phyloP scores from a whole-genome alignment of 176 grass and related monocot species.

The Oryza meyeriana region DNA sequence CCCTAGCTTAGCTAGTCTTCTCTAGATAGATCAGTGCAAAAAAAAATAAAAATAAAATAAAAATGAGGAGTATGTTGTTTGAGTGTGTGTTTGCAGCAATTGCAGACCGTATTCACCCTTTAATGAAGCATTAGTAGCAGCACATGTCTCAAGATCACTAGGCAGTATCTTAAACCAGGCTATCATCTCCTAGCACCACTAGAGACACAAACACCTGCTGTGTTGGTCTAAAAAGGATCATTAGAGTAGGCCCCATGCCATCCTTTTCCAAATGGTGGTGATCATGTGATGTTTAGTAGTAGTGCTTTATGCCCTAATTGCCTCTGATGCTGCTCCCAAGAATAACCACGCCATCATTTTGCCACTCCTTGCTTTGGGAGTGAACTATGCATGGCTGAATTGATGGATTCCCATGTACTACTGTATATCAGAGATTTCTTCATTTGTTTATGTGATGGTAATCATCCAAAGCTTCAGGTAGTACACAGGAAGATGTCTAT shows the following conservation, averaged over 20 bases:
- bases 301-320: constrained; percentile 38
- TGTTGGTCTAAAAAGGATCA: constrained; percentile 44
- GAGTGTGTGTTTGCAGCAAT: constrained; percentile 5
- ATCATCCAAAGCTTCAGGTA: neutral
- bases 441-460: constrained; percentile 16
- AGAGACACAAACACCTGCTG: constrained; percentile 51
- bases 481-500: neutral
- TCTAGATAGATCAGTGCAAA: neutral
- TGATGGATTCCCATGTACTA: neutral
- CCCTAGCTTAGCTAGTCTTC: constrained; percentile 3
- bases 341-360: constrained; percentile 30
- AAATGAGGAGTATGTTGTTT: neutral
- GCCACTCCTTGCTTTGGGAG: constrained; percentile 4
- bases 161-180: constrained; percentile 41
- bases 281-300: constrained; percentile 53
- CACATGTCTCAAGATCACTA: constrained; percentile 65
- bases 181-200: constrained; percentile 18
- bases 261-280: constrained; percentile 40
- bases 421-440: neutral
- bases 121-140: constrained; percentile 45
- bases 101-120: constrained; percentile 35
- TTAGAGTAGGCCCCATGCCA: constrained; percentile 35
- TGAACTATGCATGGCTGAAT: neutral
- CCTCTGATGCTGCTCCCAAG: constrained; percentile 8
- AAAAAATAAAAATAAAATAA: neutral